Evolutionary conservation across 2,329 filamentous ascomycete species (phyloP).

Genomic region (Colletotrichum chlorophyti): DNA sequence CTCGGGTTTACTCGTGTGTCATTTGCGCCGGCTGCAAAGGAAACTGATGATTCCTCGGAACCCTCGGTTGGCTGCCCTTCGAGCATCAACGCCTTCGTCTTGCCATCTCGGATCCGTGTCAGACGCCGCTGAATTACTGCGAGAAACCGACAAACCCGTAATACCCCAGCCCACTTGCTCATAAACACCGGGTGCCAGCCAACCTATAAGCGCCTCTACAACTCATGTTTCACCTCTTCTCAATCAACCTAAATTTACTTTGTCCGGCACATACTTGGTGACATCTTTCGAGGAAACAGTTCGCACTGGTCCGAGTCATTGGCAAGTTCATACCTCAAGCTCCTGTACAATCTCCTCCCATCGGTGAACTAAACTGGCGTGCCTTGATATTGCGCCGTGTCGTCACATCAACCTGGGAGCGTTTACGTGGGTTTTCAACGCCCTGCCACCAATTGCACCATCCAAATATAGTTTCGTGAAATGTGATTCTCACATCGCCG

Average conservation of each 20-base stretch:
- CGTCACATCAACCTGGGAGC: not conserved
- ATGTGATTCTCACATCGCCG: too few relatives aligned
- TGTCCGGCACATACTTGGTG: not conserved
- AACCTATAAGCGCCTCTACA: not conserved
- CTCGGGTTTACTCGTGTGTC: not conserved
- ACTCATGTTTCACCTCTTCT: not conserved
- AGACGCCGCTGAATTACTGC: not conserved
- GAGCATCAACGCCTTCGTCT: slow-evolving; percentile 2
- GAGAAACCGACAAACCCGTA: slow-evolving; percentile 9
- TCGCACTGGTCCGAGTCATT: slow-evolving; percentile 14
- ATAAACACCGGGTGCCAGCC: not conserved
- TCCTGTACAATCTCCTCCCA: not conserved
- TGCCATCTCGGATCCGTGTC: slow-evolving; percentile 5
- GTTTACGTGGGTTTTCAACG: too few relatives aligned
- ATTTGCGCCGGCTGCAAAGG: not conserved
- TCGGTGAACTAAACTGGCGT: not conserved
- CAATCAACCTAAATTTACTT: not conserved
- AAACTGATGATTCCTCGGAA: not conserved
- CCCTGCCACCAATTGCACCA: too few relatives aligned
- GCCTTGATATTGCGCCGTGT: not conserved
- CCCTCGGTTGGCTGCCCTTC: slow-evolving; percentile 7
- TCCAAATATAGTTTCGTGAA: too few relatives aligned
- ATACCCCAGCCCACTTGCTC: too few relatives aligned
- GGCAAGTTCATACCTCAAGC: not conserved
- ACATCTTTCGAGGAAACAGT: not conserved